Percentiles rank a stretch among this genome's conserved stretches.
phyloP scores from a whole-genome alignment of 352 stramenopile species.

The Phytophthora crassamura region DNA sequence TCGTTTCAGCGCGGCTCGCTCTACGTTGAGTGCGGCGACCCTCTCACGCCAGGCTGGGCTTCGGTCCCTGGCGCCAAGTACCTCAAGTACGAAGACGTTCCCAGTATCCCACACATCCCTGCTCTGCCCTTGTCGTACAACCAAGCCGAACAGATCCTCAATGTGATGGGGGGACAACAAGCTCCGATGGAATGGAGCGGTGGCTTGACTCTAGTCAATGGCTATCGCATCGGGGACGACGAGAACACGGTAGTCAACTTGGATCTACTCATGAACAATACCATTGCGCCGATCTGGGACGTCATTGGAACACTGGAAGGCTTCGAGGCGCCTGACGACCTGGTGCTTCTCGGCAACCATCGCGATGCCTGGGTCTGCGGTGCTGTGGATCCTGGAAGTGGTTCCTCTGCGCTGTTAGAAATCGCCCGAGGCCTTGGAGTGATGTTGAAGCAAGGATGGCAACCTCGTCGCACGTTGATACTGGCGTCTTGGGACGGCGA shows the following conservation, averaged over 20 bases:
- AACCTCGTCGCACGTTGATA: conserved; percentile 65
- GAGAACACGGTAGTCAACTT: conserved; percentile 56
- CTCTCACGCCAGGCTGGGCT: conserved; percentile 49
- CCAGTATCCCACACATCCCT: conserved; percentile 52
- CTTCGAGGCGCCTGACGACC: conserved; percentile 49
- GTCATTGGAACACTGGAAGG: conserved; percentile 85
- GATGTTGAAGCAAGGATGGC: conserved; percentile 70
- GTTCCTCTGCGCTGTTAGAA: conserved; percentile 80
- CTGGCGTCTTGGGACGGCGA: conserved; percentile 85
- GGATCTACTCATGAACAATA: conserved; percentile 77
- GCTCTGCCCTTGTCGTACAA: conserved; percentile 61
- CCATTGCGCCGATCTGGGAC: conserved; percentile 81
- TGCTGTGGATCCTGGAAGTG: conserved; percentile 84
- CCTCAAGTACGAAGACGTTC: conserved; percentile 48
- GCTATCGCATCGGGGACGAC: conserved; percentile 79
- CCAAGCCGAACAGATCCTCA: conserved; percentile 74
- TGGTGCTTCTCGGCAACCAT: conserved; percentile 87
- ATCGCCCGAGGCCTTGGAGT: conserved; percentile 68
- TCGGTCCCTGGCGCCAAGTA: conserved; percentile 48
- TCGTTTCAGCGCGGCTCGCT: too few species aligned
- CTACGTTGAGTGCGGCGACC: too few species aligned
- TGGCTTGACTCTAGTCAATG: conserved; percentile 48
- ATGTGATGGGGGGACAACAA: conserved; percentile 53
- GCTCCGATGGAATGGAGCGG: conserved; percentile 63
- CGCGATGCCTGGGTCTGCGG: conserved; percentile 92